phyloP scores from a whole-genome alignment of 352 stramenopile genomes.

The Lagenidium sp. region DNA sequence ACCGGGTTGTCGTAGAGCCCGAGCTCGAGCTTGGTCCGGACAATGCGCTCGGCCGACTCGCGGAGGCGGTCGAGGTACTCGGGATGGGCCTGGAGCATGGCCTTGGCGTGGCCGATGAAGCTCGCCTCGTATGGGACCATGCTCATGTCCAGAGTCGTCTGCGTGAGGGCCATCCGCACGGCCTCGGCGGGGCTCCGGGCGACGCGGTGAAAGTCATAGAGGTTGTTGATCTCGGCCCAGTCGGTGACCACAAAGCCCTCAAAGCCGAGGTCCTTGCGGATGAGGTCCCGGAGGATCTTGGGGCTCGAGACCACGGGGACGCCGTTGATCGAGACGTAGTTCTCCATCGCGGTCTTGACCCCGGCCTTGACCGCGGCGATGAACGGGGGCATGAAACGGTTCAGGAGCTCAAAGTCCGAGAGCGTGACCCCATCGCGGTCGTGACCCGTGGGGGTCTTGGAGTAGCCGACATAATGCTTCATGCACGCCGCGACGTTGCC shows the following conservation, averaged over 20 bases:
- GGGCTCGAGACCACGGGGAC: constrained; percentile 53
- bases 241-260: constrained; percentile 88
- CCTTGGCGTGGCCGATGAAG: constrained; percentile 43
- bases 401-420: constrained; percentile 17
- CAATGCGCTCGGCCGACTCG: constrained; percentile 44
- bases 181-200: constrained; percentile 43
- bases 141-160: constrained; percentile 87
- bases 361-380: constrained; percentile 12
- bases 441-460: constrained; percentile 20
- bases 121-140: constrained; percentile 66
- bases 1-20: constrained; percentile 63
- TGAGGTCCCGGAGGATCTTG: constrained; percentile 16
- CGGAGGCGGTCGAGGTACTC: constrained; percentile 34
- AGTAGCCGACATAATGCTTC: constrained; percentile 45
- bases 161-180: constrained; percentile 50
- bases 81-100: constrained; percentile 24
- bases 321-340: constrained; percentile 59
- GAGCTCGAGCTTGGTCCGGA: constrained; percentile 66
- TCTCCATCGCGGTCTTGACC: constrained; percentile 61
- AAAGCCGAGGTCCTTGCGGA: constrained; percentile 62
- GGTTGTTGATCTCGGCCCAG: constrained; percentile 89
- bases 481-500: constrained; percentile 33
- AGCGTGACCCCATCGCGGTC: constrained; percentile 26
- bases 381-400: constrained; percentile 16
- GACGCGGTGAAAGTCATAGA: constrained; percentile 53